Evolutionary conservation across 2,329 filamentous ascomycete species (phyloP).

Genomic region (Cladosporium sp.): DNA sequence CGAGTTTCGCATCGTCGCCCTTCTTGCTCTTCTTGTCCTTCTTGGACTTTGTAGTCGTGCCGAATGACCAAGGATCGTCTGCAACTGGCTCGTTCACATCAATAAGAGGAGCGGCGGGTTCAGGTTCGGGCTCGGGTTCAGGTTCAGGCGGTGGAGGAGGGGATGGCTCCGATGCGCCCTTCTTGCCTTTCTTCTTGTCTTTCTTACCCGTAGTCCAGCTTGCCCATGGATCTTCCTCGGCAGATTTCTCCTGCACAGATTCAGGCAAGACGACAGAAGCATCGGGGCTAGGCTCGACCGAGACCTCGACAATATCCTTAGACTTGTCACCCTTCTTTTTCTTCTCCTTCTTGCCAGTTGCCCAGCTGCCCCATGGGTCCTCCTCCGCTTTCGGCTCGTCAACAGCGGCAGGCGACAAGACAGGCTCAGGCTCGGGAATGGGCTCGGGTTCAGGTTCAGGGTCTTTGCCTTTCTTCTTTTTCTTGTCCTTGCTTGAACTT

Average conservation of each 20-base stretch:
- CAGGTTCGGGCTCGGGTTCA: constrained; percentile 3
- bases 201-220: constrained; percentile 44
- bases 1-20: constrained; percentile 28
- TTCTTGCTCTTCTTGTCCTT: constrained; percentile 43
- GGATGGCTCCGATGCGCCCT: constrained; percentile 33
- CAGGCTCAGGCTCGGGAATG: constrained; percentile 22
- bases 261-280: constrained; percentile 41
- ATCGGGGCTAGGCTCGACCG: constrained; percentile 27
- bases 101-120: constrained; percentile 15
- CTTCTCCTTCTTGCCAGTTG: constrained; percentile 51
- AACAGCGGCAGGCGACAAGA: constrained; percentile 39
- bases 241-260: constrained; percentile 30
- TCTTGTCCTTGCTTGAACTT: constrained; percentile 17
- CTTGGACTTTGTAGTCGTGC: constrained; percentile 44
- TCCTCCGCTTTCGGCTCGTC: constrained; percentile 47
- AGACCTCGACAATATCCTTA: constrained; percentile 37
- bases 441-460: constrained; percentile 15
- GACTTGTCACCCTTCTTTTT: constrained; percentile 33
- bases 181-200: constrained; percentile 51
- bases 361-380: constrained; percentile 49
- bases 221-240: constrained; percentile 30
- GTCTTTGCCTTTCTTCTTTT: constrained; percentile 22
- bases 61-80: constrained; percentile 27
- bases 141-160: constrained; percentile 45
- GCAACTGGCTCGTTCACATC: constrained; percentile 20